Conservation (phyloP, 805 yeast species). For the Yarrowia sp. region DNA sequence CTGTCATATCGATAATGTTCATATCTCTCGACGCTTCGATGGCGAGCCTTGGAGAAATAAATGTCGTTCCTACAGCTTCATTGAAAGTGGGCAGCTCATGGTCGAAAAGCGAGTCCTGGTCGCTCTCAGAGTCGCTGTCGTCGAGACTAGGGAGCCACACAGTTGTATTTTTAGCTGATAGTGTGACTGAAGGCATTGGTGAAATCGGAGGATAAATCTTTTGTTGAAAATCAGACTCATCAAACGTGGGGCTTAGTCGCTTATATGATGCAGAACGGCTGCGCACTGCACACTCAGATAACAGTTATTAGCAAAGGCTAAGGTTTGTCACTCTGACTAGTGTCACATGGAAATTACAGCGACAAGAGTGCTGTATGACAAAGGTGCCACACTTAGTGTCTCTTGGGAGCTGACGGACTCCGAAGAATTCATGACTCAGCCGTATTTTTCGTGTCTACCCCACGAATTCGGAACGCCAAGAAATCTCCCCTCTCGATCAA, state of each 20-base stretch:
- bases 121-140: constrained; percentile 4
- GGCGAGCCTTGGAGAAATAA: constrained; percentile 7
- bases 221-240: background rate
- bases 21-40: constrained; percentile 8
- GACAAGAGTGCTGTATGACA: background rate
- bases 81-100: constrained; percentile 21
- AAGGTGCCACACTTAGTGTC: background rate
- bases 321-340: background rate
- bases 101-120: constrained; percentile 19
- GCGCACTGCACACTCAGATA: constrained; percentile 8
- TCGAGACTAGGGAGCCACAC: constrained; percentile 2
- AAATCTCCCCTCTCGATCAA: no score
- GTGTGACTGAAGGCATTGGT: constrained; percentile 23
- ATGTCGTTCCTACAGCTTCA: constrained; percentile 13
- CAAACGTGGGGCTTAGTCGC: constrained; percentile 28
- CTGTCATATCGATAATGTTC: constrained; percentile 10
- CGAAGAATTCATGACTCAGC: background rate
- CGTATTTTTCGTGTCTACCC: no score
- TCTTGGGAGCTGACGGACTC: background rate
- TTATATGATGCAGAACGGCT: constrained; percentile 32
- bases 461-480: no score
- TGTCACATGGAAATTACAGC: constrained; percentile 12
- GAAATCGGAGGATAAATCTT: no score
- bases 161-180: constrained; percentile 2
- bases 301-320: background rate